These are phyloP conservation scores for Sextonia rubra DNA, from an alignment of 164 flowering plant species.

Conservation along the genomic window DNA sequence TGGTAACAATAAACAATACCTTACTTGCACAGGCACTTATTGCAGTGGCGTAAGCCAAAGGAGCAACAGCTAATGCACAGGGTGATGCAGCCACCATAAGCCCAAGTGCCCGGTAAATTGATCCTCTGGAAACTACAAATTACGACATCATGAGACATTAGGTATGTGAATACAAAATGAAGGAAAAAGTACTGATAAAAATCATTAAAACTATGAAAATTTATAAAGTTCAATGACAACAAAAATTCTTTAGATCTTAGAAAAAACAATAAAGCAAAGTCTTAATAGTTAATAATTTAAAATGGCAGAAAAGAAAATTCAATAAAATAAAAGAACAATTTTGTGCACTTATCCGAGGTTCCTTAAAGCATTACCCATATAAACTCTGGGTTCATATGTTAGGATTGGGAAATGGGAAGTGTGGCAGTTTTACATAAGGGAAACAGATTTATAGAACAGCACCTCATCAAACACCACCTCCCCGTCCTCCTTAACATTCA, in stretches of 20 bases:
- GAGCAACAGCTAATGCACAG: constrained; percentile 99
- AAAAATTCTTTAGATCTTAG: background rate
- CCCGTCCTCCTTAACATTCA: no score
- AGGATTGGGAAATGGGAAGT: background rate
- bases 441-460: no score
- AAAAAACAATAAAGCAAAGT: background rate
- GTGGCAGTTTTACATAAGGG: no score
- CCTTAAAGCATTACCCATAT: background rate
- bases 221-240: background rate
- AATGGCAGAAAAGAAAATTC: background rate
- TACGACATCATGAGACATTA: background rate
- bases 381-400: background rate
- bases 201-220: background rate
- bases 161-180: background rate
- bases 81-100: constrained; percentile 99
- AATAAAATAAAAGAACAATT: background rate
- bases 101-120: constrained; percentile 91
- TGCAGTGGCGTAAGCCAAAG: constrained; percentile 92
- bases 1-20: constrained; percentile 36
- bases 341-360: background rate
- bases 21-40: constrained; percentile 95
- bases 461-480: no score
- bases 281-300: background rate
- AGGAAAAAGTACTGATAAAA: background rate
- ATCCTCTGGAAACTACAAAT: constrained; percentile 88